Evolutionary conservation across 805 yeast species (phyloP).

Genomic region (Naumovozyma dairenensis): DNA sequence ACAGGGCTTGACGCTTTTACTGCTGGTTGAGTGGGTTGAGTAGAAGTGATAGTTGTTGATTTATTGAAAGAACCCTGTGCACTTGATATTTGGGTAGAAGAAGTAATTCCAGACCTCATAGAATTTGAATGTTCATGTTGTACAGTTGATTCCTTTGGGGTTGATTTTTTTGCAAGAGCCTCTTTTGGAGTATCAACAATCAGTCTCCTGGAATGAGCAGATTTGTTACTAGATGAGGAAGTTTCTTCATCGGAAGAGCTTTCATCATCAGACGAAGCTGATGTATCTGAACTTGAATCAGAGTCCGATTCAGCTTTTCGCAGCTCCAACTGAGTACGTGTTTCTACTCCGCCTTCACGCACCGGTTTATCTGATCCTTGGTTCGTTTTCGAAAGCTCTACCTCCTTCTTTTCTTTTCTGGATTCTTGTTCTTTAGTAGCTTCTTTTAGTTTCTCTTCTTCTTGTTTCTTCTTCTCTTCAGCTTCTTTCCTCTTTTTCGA

Average conservation of each 20-base stretch:
- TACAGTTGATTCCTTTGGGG: too few species aligned
- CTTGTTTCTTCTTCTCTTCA: background rate
- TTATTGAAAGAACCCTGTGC: too few species aligned
- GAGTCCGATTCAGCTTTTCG: constrained; percentile 4
- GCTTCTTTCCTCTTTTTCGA: constrained; percentile 1
- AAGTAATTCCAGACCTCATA: too few species aligned
- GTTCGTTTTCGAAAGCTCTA: background rate
- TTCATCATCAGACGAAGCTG: constrained; percentile 10
- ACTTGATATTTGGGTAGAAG: too few species aligned
- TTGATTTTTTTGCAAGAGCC: constrained; percentile 13
- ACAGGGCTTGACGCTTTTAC: too few species aligned
- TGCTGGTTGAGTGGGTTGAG: too few species aligned
- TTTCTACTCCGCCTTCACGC: too few species aligned
- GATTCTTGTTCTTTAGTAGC: background rate
- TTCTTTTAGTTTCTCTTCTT: background rate
- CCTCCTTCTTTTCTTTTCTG: background rate
- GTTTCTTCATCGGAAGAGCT: constrained; percentile 21
- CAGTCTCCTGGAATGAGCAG: constrained; percentile 31
- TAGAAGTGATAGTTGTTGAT: too few species aligned
- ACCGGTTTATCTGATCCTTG: constrained; percentile 2
- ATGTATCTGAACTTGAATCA: constrained; percentile 28
- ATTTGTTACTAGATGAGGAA: constrained; percentile 11
- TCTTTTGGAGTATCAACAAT: constrained; percentile 40
- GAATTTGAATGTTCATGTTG: too few species aligned
- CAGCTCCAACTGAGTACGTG: constrained; percentile 1